Conservation (phyloP, 2,329 filamentous ascomycete species). For the Epichloe sp. region DNA sequence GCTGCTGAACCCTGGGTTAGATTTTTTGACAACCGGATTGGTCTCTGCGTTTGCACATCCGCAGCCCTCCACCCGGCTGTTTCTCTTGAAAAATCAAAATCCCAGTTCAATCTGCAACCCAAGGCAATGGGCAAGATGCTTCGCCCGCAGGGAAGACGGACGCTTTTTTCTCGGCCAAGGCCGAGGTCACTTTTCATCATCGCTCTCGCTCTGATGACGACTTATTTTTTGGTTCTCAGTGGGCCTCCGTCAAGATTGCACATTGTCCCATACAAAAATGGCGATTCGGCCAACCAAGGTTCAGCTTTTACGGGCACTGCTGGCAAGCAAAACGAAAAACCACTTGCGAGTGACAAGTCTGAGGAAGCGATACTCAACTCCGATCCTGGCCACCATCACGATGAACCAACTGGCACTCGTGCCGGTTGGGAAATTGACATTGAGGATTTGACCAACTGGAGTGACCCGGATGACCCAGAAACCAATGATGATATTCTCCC, state of each 20-base stretch:
- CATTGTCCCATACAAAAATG: slow-evolving; percentile 19
- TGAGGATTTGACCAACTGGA: slow-evolving; percentile 22
- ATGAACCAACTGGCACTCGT: slow-evolving; percentile 9
- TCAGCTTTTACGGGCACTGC: no score
- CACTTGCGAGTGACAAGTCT: not conserved
- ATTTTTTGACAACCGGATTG: not conserved
- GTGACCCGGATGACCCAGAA: slow-evolving; percentile 22
- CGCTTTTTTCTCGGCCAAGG: slow-evolving; percentile 22
- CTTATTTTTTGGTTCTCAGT: slow-evolving; percentile 31
- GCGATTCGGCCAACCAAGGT: slow-evolving; percentile 5
- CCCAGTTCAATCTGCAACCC: not conserved
- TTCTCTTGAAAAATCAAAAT: not conserved
- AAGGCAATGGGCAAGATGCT: slow-evolving; percentile 20
- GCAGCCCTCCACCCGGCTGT: not conserved
- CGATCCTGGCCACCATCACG: slow-evolving; percentile 5
- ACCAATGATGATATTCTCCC: slow-evolving; percentile 21
- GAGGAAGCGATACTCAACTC: not conserved
- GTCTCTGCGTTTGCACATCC: not conserved
- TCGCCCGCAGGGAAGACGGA: slow-evolving; percentile 16
- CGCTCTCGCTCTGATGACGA: slow-evolving; percentile 24
- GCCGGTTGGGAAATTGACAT: slow-evolving; percentile 22
- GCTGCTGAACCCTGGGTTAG: not conserved
- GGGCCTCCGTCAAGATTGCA: slow-evolving; percentile 19
- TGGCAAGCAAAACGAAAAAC: not conserved
- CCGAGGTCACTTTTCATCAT: slow-evolving; percentile 30